These are phyloP conservation scores for Collybia nuda DNA, from an alignment of 768 basidiomycete species.

Conservation along the genomic window DNA sequence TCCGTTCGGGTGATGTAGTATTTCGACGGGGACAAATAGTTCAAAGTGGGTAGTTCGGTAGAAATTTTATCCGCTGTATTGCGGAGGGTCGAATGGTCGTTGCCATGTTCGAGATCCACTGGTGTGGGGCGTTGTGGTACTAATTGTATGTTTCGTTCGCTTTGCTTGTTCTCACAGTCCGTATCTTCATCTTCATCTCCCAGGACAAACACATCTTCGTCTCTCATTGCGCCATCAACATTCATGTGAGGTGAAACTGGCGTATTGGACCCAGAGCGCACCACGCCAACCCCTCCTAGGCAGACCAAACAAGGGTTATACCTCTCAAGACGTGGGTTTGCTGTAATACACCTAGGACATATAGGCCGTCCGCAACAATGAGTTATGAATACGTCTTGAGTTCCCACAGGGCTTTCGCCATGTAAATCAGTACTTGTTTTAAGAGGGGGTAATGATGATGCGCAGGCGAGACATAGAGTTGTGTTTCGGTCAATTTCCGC, in stretches of 20 bases:
- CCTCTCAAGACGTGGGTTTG: conserved; percentile 62
- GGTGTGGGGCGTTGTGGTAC: background rate
- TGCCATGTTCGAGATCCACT: conserved; percentile 1
- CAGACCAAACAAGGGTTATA: conserved; percentile 77
- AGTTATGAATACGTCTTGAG: conserved; percentile 44
- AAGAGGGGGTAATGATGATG: conserved; percentile 51
- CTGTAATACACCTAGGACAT: conserved; percentile 54
- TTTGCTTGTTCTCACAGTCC: conserved; percentile 22
- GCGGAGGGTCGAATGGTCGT: background rate
- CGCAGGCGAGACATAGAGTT: conserved; percentile 59
- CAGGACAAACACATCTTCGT: conserved; percentile 63
- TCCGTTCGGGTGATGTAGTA: conserved; percentile 59
- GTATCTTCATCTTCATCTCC: conserved; percentile 63
- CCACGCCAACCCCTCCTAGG: conserved; percentile 53
- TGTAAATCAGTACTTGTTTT: conserved; percentile 12
- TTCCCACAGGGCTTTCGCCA: conserved; percentile 4
- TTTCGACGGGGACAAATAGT: conserved; percentile 23
- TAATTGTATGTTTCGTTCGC: background rate
- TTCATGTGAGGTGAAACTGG: conserved; percentile 25
- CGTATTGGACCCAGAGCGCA: conserved; percentile 15
- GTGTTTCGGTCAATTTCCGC: conserved; percentile 21
- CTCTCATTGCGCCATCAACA: conserved; percentile 53
- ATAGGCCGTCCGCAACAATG: conserved; percentile 67
- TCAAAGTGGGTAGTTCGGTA: background rate
- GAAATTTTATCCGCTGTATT: background rate